Base-by-base conservation (phyloP, 371 early-diverging fungal species). In the Lichtheimia ornata region DNA sequence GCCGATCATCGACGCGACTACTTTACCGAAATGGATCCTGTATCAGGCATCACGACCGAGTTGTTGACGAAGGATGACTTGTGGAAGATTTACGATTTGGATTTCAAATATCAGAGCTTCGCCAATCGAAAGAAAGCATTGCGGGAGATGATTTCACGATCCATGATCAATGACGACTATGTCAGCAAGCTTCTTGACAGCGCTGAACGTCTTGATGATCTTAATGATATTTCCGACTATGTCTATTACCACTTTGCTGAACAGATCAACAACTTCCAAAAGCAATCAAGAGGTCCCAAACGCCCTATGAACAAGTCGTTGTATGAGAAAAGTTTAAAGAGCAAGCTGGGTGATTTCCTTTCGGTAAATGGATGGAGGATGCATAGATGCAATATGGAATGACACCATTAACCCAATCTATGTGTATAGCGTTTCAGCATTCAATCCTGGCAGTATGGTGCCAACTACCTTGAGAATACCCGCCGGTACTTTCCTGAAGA, bases 21-120 rank as follows among this genome's bases (percentile, higher is more conserved):
- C 61, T 84, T 92, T 61, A 84, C 83, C 7, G 72, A 72, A 15
- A 72, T 82, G 14, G 79, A 85, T 41, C 68, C 66, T 5, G 58
- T 20, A 2, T 76, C 79, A 0, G 76, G 76, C 4, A 61, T 62
- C 6, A 71, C 79, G 20, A 74, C 71, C 12, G 84, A 85, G 14
- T 83, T 89, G 49, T 80, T 92, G 64, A 76, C 81, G 0, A 67
- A 80, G 5, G 84, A 85, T 14, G 94, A 95, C 66, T 68, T 97
- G 35, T 97, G 97, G 97, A 79, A 82, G 53, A 91, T 97, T 50
- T 91, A 88, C 62, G 97, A 97, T 69, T 73, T 88, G 53, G 94
- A 95, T 61, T 75, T 82, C 63, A 88, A 91, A 66, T 95, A 85
- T 70, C 88, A 89, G 18, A 80, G 86, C 3, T 84, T 94, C 59